phyloP scores from a whole-genome alignment of 2,329 filamentous ascomycete species.

The Beauveria australis region DNA sequence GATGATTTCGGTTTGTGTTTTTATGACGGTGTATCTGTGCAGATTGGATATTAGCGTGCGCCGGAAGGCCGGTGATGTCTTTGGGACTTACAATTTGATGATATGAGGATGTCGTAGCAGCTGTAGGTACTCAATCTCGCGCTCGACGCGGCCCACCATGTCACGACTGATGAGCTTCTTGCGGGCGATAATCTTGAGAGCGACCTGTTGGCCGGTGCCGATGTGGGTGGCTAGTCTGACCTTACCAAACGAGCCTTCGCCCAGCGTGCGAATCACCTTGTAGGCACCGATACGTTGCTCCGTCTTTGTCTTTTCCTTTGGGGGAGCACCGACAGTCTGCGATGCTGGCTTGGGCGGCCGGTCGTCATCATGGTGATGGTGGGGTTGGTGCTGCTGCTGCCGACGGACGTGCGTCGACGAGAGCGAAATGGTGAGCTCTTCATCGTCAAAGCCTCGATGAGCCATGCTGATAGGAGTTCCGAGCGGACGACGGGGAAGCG shows the following conservation, averaged over 20 bases:
- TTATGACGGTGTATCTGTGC: slow-evolving; percentile 85
- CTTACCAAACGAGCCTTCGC: slow-evolving; percentile 96
- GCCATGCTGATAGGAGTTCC: slow-evolving; percentile 32
- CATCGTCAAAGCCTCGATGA: slow-evolving; percentile 60
- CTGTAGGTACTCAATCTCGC: slow-evolving; percentile 97
- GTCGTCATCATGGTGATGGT: slow-evolving; percentile 16
- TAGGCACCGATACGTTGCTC: slow-evolving; percentile 89
- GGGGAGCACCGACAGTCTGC: slow-evolving; percentile 21
- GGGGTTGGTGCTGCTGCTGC: slow-evolving; percentile 20
- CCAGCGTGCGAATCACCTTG: slow-evolving; percentile 79
- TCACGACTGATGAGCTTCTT: slow-evolving; percentile 95
- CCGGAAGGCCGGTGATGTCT: not conserved
- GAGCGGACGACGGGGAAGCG: not conserved
- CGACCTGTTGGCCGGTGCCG: slow-evolving; percentile 88
- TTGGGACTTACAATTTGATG: slow-evolving; percentile 73
- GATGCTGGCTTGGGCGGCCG: slow-evolving; percentile 19
- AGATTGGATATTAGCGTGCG: not conserved
- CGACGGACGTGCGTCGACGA: slow-evolving; percentile 57
- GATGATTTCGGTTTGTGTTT: slow-evolving; percentile 87
- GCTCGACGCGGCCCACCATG: slow-evolving; percentile 95
- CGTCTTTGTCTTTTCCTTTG: slow-evolving; percentile 45
- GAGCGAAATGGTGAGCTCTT: slow-evolving; percentile 74
- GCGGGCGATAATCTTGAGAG: slow-evolving; percentile 93
- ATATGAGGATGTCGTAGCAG: slow-evolving; percentile 94
- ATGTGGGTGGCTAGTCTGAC: slow-evolving; percentile 94